Evolutionary conservation across 345 rosid genomes (phyloP).

Genomic region (Mallotus nudiflorus): DNA sequence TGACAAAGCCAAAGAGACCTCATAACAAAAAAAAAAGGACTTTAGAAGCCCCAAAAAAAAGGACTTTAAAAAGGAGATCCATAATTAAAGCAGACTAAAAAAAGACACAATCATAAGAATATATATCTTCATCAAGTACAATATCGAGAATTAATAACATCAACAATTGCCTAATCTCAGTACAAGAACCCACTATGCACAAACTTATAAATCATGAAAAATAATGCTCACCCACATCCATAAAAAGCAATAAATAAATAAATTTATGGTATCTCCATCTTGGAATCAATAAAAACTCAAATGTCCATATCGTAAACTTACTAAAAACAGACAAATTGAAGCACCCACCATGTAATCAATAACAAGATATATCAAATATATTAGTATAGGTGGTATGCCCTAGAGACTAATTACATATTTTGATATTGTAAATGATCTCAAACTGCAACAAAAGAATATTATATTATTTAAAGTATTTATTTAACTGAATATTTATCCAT

Average conservation of each 20-base stretch:
- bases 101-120: not conserved
- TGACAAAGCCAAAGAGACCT: no score
- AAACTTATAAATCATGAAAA: not conserved
- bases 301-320: not conserved
- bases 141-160: not conserved
- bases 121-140: not conserved
- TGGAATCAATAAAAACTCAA: no score
- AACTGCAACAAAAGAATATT: no score
- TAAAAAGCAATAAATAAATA: not conserved
- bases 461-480: no score
- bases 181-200: not conserved
- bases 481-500: no score
- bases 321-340: slow-evolving; percentile 6
- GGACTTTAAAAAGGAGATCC: not conserved
- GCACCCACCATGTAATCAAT: slow-evolving; percentile 10
- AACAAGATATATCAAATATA: not conserved
- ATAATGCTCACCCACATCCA: not conserved
- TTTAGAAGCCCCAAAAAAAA: no score
- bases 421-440: no score
- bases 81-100: not conserved
- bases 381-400: no score
- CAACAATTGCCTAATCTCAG: not conserved
- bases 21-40: no score
- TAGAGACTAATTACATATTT: no score
- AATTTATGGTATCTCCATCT: no score